Conservation (phyloP, 345 rosid genomes). For the Hibiscus mutabilis region DNA sequence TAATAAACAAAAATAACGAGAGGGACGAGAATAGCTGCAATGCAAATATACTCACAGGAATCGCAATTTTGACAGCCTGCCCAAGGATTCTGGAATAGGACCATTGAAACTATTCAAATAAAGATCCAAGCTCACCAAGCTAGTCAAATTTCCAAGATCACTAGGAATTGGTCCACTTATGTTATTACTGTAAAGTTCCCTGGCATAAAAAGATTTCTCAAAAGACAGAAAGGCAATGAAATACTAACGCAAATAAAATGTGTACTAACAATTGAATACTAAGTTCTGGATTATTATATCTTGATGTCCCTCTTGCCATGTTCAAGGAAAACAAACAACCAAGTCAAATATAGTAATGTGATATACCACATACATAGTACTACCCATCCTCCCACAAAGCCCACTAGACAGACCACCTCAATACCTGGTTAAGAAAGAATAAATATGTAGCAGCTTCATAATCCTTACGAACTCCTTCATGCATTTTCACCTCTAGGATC, state of each 20-base stretch:
- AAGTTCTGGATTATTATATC: background rate
- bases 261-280: background rate
- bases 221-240: background rate
- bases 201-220: slow-evolving; percentile 24
- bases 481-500: background rate
- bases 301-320: background rate
- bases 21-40: background rate
- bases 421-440: background rate
- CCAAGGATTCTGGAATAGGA: slow-evolving; percentile 80
- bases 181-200: slow-evolving; percentile 97
- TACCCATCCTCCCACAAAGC: background rate
- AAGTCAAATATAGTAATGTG: background rate
- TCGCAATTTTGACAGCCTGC: slow-evolving; percentile 80
- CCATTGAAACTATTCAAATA: slow-evolving; percentile 88
- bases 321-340: slow-evolving; percentile 5
- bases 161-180: slow-evolving; percentile 83
- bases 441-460: background rate
- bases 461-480: background rate
- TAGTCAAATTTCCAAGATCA: slow-evolving; percentile 92
- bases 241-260: background rate
- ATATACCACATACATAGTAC: background rate
- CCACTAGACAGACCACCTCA: background rate
- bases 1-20: background rate
- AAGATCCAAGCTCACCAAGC: slow-evolving; percentile 97
- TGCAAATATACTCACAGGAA: slow-evolving; percentile 67